phyloP scores from a whole-genome alignment of 2,329 filamentous ascomycete genomes.

The Endothia cerciana region DNA sequence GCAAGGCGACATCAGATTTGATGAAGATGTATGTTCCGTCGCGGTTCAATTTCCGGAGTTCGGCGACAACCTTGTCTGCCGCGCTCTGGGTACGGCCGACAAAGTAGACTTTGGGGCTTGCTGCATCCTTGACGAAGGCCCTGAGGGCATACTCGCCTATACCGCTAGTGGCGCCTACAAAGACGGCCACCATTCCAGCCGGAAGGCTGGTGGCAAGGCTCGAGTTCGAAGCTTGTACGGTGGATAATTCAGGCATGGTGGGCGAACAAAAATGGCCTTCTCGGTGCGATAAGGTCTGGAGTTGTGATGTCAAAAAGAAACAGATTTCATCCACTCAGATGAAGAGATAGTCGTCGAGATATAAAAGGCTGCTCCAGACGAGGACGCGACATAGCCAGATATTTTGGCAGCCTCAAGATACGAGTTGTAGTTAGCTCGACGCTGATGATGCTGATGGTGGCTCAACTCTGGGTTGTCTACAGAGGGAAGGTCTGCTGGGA shows the following conservation, averaged over 20 bases:
- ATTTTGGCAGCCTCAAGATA: neutral
- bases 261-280: neutral
- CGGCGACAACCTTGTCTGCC: constrained; percentile 43
- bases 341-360: neutral
- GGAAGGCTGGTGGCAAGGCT: constrained; percentile 34
- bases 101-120: constrained; percentile 53
- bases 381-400: neutral
- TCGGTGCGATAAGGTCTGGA: neutral
- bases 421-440: neutral
- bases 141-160: constrained; percentile 52
- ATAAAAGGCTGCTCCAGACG: neutral
- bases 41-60: constrained; percentile 45
- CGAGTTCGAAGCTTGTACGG: constrained; percentile 6
- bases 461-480: neutral
- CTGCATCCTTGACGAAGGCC: constrained; percentile 46
- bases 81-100: constrained; percentile 49
- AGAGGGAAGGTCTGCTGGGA: neutral
- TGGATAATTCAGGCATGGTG: constrained; percentile 5
- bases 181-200: constrained; percentile 48
- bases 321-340: neutral
- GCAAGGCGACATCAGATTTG: constrained; percentile 52
- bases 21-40: constrained; percentile 52
- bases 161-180: constrained; percentile 59
- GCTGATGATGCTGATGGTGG: neutral
- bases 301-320: neutral